Evolutionary conservation across 164 flowering plant genomes (phyloP), one percentile per base, ranked within the genome.

Genomic region (Macadamia integrifolia): DNA sequence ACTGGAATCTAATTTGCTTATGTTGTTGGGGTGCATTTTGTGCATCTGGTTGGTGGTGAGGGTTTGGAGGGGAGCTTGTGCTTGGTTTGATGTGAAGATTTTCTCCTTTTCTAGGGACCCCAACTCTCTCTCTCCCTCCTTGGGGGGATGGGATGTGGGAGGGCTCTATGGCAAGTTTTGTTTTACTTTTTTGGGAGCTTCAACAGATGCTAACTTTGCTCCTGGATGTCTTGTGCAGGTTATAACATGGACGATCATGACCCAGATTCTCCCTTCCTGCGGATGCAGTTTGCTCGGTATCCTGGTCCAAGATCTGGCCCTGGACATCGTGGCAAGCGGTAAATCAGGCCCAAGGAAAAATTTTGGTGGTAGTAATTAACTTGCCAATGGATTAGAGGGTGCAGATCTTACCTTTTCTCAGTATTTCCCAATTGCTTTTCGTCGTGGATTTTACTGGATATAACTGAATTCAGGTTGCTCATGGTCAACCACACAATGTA

Each of bases 241-340:
- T 89, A 87, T 72, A 80, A 71, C 61, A 73, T 86, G 82, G 92
- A 87, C 57, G 90, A 86, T 65, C 75, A 79, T 35, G 87, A 85
- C 10, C 76, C 77, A 30, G 86, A 89, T 44, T 86, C 92, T 58
- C 69, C 76, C 48, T 66, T 65, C 69, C 70, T 89, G 78, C 60
- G 89, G 69, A 72, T 89, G 69, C 92, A 89, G 66, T 89, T 87
- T 78, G 82, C 95, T 72, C 85, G 86, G 58, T 67, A 43, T 65
- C 88, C 94, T 31, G 90, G 88, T 58, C 87, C 89, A 40, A 80
- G 90, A 64, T 79, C 90, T 56, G 72, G 74, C 28, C 18, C 78
- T 63, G 80, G 77, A 61, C 46, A 69, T 64, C 86, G 87, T 69
- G 82, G 88, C 9, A 85, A 66, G 77, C 78, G 88, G 60, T 78